Evolutionary conservation across 768 basidiomycete genomes (phyloP).

Genomic region (Lentinula aciculospora): DNA sequence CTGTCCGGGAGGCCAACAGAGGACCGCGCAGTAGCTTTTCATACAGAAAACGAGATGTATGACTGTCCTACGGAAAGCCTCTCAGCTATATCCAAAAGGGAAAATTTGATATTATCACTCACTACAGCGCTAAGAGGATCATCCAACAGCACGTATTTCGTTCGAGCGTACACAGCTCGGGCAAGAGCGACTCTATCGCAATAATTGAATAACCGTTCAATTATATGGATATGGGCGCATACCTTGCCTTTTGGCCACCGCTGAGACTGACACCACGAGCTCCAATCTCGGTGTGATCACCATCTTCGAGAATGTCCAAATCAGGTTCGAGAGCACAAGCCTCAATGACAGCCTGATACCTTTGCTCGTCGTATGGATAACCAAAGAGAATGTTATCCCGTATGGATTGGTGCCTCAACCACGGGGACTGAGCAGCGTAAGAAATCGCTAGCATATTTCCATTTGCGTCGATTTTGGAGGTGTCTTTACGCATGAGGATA

Average conservation of each 20-base stretch:
- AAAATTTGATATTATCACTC: slow-evolving; percentile 20
- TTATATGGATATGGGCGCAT: slow-evolving; percentile 9
- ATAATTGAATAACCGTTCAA: no score
- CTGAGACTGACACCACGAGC: slow-evolving; percentile 66
- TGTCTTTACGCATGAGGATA: slow-evolving; percentile 63
- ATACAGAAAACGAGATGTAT: slow-evolving; percentile 58
- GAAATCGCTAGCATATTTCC: slow-evolving; percentile 62
- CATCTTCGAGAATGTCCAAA: slow-evolving; percentile 79
- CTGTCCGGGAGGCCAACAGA: slow-evolving; percentile 61
- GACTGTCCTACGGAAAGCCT: slow-evolving; percentile 48
- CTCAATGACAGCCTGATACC: slow-evolving; percentile 74
- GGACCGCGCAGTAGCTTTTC: slow-evolving; percentile 64
- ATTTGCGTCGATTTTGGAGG: slow-evolving; percentile 49
- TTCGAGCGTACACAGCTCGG: slow-evolving; percentile 72
- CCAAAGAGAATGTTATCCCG: slow-evolving; percentile 82
- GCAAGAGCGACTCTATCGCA: slow-evolving; percentile 68
- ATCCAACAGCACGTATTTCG: slow-evolving; percentile 68
- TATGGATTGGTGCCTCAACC: slow-evolving; percentile 69
- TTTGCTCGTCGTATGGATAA: slow-evolving; percentile 60
- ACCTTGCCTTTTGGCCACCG: slow-evolving; percentile 82
- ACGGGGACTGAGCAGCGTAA: slow-evolving; percentile 70
- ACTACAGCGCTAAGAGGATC: slow-evolving; percentile 82
- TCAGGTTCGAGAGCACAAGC: slow-evolving; percentile 82
- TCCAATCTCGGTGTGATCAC: slow-evolving; percentile 61
- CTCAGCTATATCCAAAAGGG: background rate